These are phyloP conservation scores for Jimgerdemannia lactiflua DNA, from an alignment of 192 early-diverging fungal genomes.

Conservation along the genomic window DNA sequence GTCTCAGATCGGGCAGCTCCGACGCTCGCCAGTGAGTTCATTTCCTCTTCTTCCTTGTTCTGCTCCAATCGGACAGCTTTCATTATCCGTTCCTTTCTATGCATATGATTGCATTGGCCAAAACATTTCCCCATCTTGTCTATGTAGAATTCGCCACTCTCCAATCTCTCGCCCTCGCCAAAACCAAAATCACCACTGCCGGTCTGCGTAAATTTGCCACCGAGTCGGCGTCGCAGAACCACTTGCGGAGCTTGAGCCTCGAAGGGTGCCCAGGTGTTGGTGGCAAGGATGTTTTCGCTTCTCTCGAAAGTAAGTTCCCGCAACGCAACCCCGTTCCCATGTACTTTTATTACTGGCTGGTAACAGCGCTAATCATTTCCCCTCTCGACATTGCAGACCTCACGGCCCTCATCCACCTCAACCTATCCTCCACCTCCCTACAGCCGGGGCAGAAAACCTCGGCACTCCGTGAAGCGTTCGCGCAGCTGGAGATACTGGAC, in stretches of 20 bases:
- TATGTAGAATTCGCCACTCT: conserved; percentile 22
- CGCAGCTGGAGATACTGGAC: conserved; percentile 10
- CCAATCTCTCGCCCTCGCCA: conserved; percentile 33
- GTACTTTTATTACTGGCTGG: too few species aligned
- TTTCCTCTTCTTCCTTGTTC: neutral
- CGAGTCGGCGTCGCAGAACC: conserved; percentile 17
- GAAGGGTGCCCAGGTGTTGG: conserved; percentile 32
- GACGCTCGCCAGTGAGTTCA: conserved; percentile 25
- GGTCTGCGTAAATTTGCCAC: conserved; percentile 34
- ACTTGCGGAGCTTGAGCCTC: conserved; percentile 31
- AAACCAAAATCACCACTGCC: conserved; percentile 50
- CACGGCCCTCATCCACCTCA: conserved; percentile 7
- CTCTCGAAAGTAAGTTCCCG: conserved; percentile 25
- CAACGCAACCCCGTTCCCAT: too few species aligned
- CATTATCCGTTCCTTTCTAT: too few species aligned
- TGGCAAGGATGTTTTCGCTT: conserved; percentile 15
- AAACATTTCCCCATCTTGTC: neutral
- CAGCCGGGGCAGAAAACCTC: conserved; percentile 17
- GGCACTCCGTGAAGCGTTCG: neutral
- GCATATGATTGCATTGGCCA: neutral
- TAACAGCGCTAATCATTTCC: neutral
- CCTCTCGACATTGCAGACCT: conserved; percentile 4
- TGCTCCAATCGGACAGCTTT: neutral
- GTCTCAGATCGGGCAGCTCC: conserved; percentile 41
- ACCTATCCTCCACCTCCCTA: conserved; percentile 22